Conservation (phyloP, 148 eudicot species). For the Beta vulgaris region DNA sequence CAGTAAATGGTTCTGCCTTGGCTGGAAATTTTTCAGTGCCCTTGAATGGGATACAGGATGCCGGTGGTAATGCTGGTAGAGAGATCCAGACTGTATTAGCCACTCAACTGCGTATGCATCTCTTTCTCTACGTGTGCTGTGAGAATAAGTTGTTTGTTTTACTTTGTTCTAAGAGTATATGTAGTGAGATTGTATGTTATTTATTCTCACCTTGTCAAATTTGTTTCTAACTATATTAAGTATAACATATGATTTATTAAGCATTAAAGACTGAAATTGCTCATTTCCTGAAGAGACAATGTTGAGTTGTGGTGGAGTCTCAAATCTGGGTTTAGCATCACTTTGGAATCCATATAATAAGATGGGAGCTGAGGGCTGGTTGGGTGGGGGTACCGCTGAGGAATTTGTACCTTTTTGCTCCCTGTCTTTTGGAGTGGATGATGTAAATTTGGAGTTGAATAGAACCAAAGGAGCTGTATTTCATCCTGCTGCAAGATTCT, state of each 20-base stretch:
- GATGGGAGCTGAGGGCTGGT: not conserved
- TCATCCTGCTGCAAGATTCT: not conserved
- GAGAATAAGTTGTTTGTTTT: not conserved
- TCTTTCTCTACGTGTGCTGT: not conserved
- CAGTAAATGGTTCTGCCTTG: slow-evolving; percentile 25
- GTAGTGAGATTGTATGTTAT: not conserved
- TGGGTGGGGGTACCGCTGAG: not conserved
- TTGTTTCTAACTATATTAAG: no score
- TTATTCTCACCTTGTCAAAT: not conserved
- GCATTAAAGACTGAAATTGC: not conserved
- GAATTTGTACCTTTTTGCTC: not conserved
- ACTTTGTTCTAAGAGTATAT: not conserved
- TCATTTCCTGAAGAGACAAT: not conserved
- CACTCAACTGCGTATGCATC: slow-evolving; percentile 38
- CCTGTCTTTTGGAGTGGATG: not conserved
- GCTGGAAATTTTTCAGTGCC: slow-evolving; percentile 32
- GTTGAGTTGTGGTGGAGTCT: not conserved
- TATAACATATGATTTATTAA: not conserved
- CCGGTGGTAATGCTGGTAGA: slow-evolving; percentile 22
- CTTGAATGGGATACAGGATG: slow-evolving; percentile 30
- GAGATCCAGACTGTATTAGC: slow-evolving; percentile 30
- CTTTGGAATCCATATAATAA: not conserved
- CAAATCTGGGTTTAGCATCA: not conserved
- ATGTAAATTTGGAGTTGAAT: not conserved
- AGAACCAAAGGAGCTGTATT: not conserved